Conservation (phyloP, 2,329 filamentous ascomycete genomes). For the Diplodia scrobiculata region DNA sequence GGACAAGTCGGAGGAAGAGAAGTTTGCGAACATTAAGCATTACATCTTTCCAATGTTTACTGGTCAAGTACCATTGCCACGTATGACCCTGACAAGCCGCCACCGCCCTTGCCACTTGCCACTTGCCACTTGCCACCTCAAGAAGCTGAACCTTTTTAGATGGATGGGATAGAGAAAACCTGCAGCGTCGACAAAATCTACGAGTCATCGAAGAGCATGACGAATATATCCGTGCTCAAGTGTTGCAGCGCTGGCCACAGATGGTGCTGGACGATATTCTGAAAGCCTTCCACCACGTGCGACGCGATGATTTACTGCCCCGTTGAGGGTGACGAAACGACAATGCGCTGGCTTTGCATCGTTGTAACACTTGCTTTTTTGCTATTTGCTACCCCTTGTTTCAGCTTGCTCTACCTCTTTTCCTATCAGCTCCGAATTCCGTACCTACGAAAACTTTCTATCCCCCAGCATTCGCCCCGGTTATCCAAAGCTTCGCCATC, state of each 20-base stretch:
- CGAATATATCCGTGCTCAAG: not conserved
- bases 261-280: not conserved
- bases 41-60: not conserved
- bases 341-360: not conserved
- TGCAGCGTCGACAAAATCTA: not conserved
- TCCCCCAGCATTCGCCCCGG: no score
- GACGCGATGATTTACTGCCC: not conserved
- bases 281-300: not conserved
- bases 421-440: no score
- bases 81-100: not conserved
- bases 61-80: not conserved
- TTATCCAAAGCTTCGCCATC: no score
- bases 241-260: not conserved
- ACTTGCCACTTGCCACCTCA: not conserved
- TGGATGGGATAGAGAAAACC: not conserved
- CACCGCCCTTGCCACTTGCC: not conserved
- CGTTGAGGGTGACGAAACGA: not conserved
- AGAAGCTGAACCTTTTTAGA: not conserved
- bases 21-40: not conserved
- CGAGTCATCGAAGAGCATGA: not conserved
- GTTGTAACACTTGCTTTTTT: not conserved
- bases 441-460: no score
- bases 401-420: no score
- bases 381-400: accelerated
- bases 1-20: not conserved